These are phyloP conservation scores for Cladophialophora exuberans DNA, from an alignment of 2,329 filamentous ascomycete genomes.

Conservation along the genomic window DNA sequence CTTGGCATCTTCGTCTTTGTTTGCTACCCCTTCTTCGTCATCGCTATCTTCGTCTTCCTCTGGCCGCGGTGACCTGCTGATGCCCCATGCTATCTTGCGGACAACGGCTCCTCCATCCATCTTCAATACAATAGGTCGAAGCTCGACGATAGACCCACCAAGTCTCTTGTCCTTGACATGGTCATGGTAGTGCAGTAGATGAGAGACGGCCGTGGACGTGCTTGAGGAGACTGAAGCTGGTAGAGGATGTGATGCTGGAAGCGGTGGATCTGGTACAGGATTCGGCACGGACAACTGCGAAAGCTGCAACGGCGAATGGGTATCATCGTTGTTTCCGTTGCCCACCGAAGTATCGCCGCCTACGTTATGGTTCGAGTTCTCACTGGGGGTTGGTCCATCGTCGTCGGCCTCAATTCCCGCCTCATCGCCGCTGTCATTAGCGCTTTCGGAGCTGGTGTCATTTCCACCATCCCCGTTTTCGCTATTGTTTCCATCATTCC, in stretches of 20 bases:
- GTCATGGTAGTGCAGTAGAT: slow-evolving; percentile 17
- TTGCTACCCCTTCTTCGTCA: neutral
- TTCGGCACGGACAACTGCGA: neutral
- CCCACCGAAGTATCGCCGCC: neutral
- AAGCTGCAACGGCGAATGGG: neutral
- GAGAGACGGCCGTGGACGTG: neutral
- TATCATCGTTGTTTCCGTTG: neutral
- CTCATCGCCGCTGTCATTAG: neutral
- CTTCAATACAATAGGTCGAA: slow-evolving; percentile 28
- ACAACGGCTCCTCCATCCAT: slow-evolving; percentile 26
- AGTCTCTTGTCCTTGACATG: slow-evolving; percentile 12
- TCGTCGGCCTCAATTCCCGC: neutral
- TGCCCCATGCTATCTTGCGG: slow-evolving; percentile 26
- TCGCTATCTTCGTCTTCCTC: neutral
- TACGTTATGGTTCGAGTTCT: neutral
- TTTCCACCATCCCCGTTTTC: neutral
- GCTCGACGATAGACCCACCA: slow-evolving; percentile 19
- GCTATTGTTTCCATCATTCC: slow-evolving; percentile 17
- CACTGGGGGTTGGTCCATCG: neutral
- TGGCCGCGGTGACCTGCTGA: neutral
- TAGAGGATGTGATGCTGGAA: neutral
- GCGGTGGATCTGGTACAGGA: neutral
- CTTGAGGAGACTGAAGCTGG: neutral
- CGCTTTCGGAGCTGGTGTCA: neutral
- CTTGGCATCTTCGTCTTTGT: neutral